Base-by-base conservation (phyloP, 768 basidiomycete species). In the Pholiota molesta region DNA sequence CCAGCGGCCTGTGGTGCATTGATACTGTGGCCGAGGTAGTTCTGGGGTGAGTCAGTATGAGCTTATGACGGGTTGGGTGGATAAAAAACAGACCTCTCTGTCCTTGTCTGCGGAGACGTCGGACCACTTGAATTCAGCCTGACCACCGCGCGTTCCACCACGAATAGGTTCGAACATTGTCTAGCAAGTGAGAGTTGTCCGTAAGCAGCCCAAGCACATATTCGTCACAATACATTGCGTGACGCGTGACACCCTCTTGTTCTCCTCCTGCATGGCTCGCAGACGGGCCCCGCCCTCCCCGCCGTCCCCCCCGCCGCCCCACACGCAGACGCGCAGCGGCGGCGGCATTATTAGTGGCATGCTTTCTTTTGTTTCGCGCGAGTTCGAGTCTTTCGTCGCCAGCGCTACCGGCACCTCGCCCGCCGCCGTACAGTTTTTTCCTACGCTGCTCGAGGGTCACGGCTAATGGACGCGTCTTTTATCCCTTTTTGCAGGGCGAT, bases 1-100 rank as follows among this genome's bases (percentile, higher is more conserved):
- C 96, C 96, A 99, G 52, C 96, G 82, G 1, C 96, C 96, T 1
- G 93, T 93, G 0, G 96, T 2, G 96, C 96, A 70, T 96, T 96
- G 77, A 97, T 86, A 57, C 92, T 92, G 72, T 97, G 94, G 5
- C 96, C 96, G 2, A 99, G 86, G 74, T 99, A 99, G 76, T 97
- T 90, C 90, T 98, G 70, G 31, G 64, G 51, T 21, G 52, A 60
- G 33, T 29, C 23, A 54, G 58, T 11, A 42, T 13, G 23, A 16
- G 13, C 1, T 35, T 13, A 16, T 16, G 35, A 37, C 35, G 13
- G 11, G 6, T 3, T 14, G 13, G 35, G 5, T 2, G 21, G 19
- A 11, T 47, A 35, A 29, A 37, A 35, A 35, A 45, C 67, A 45
- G 56, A 94, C 95, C 80, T 96, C 95, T 76, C 91, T 84, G 77